These are phyloP conservation scores for Camellia lanceoleosa DNA, from an alignment of 148 eudicot species.

Conservation along the genomic window DNA sequence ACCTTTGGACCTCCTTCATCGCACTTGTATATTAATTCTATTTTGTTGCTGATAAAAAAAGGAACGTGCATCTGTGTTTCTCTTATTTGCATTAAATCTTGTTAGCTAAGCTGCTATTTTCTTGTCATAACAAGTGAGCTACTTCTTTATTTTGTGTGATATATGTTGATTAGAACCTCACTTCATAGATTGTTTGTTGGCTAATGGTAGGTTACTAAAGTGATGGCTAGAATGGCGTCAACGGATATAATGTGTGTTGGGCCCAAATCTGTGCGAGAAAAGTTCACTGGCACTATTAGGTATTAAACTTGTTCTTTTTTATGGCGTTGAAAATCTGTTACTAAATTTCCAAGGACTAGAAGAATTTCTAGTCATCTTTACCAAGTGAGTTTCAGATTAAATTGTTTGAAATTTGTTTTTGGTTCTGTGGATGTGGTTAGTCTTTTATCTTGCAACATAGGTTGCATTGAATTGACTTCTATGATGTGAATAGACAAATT, in stretches of 20 bases:
- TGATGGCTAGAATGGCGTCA: constrained; percentile 82
- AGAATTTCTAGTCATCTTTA: not conserved
- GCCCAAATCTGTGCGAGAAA: constrained; percentile 74
- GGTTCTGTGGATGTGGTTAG: not conserved
- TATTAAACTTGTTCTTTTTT: constrained; percentile 15
- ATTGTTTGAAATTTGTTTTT: not conserved
- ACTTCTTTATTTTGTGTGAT: too few species aligned
- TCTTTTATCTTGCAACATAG: not conserved
- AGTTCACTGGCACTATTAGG: constrained; percentile 91
- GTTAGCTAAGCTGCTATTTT: not conserved
- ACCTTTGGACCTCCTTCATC: too few species aligned
- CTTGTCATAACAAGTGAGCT: not conserved
- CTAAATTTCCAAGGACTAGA: not conserved
- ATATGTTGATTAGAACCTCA: not conserved
- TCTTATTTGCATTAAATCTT: not conserved
- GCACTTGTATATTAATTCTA: too few species aligned
- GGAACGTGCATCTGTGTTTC: not conserved
- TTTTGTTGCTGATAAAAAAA: not conserved
- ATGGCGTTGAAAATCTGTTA: not conserved
- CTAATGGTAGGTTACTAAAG: constrained; percentile 75
- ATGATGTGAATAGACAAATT: not conserved
- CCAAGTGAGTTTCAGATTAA: not conserved
- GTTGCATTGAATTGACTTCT: not conserved
- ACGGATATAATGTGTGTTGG: constrained; percentile 95
- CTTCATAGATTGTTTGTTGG: constrained; percentile 9